Evolutionary conservation across 129 eudicot species (phyloP).

Genomic region (Helianthus tuberosus): DNA sequence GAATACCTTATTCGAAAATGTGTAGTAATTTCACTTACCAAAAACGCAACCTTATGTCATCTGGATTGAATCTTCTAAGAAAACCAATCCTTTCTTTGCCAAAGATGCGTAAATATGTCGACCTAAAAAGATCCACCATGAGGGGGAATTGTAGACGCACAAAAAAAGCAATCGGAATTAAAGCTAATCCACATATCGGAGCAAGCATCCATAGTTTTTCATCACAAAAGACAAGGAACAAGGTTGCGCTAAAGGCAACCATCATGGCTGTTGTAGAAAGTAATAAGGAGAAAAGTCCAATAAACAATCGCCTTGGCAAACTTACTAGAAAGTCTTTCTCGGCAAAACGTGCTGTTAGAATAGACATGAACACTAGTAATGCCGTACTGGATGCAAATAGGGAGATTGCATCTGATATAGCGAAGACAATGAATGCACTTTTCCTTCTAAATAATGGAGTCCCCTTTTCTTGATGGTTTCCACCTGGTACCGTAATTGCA

Average conservation of each 20-base stretch:
- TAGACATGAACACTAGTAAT: not conserved
- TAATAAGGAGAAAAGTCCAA: conserved; percentile 29
- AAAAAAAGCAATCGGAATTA: not conserved
- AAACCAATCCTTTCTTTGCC: too few species aligned
- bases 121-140: conserved; percentile 1
- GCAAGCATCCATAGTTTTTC: conserved; percentile 29
- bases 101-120: not conserved
- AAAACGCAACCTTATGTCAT: too few species aligned
- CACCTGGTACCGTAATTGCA: conserved; percentile 32
- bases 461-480: conserved; percentile 15
- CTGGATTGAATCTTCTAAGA: too few species aligned
- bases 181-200: not conserved
- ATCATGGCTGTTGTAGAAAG: conserved; percentile 38
- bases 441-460: conserved; percentile 9
- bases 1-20: too few species aligned
- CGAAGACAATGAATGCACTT: conserved; percentile 28
- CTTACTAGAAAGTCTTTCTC: conserved; percentile 29
- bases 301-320: conserved; percentile 27
- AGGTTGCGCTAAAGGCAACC: conserved; percentile 33
- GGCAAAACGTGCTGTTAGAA: conserved; percentile 36
- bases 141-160: not conserved
- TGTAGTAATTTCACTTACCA: too few species aligned
- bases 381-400: conserved; percentile 19
- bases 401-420: conserved; percentile 38
- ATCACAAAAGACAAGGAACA: conserved; percentile 27